Evolutionary conservation across 805 yeast species (phyloP).

Genomic region (Starmerella apis): DNA sequence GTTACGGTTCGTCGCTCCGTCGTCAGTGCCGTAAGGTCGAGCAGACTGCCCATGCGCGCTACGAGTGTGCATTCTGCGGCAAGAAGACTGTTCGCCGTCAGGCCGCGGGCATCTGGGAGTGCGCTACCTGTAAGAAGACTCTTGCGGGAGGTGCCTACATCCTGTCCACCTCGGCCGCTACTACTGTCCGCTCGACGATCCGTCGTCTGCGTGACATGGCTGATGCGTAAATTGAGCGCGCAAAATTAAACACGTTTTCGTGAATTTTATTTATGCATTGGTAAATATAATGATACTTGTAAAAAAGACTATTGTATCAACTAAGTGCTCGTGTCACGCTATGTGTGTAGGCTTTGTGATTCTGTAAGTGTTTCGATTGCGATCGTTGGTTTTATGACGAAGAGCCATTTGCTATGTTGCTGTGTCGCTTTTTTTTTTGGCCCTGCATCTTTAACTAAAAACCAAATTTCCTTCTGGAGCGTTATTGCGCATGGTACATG

Average conservation of each 20-base stretch:
- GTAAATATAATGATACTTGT: constrained; percentile 8
- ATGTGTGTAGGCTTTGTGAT: no score
- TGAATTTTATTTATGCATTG: constrained; percentile 17
- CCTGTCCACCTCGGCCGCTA: constrained; percentile 96
- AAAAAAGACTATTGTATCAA: constrained; percentile 1
- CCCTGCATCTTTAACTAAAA: no score
- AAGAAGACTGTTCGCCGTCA: constrained; percentile 96
- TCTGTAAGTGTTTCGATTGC: no score
- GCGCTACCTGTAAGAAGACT: constrained; percentile 89
- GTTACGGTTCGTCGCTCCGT: constrained; percentile 99
- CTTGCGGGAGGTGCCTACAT: constrained; percentile 99
- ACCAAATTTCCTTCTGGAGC: no score
- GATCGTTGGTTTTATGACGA: no score
- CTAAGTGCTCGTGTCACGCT: not conserved
- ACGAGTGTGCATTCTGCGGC: constrained; percentile 99
- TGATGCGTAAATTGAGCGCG: constrained; percentile 65
- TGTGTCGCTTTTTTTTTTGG: no score
- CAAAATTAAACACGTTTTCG: constrained; percentile 8
- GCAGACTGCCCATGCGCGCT: constrained; percentile 96
- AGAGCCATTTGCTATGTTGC: no score
- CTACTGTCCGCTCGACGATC: constrained; percentile 99
- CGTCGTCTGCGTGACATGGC: constrained; percentile 99
- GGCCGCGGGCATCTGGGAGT: constrained; percentile 98
- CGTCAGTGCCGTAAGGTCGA: constrained; percentile 99
- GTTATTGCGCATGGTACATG: no score